A percentile compares a stretch with the other conserved stretches of the same genome.
phyloP scores from a whole-genome alignment of 176 grass and related monocot species.

The Oryza punctata region DNA sequence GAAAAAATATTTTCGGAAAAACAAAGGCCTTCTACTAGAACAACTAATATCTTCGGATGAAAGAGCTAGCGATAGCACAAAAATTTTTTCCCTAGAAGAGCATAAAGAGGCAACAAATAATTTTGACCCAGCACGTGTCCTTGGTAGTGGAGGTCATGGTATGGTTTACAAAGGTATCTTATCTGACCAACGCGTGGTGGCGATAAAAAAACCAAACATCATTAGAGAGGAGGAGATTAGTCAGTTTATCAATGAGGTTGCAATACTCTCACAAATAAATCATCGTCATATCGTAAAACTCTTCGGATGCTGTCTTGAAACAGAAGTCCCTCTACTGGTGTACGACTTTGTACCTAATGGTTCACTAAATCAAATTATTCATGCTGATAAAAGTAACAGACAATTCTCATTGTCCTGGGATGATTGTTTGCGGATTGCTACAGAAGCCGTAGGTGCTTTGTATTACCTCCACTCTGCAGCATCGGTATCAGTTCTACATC shows the following conservation, averaged over 20 bases:
- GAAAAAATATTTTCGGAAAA: background rate
- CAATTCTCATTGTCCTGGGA: background rate
- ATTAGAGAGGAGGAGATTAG: background rate
- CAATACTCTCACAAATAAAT: background rate
- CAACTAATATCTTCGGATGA: too few species aligned
- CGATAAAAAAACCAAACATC: background rate
- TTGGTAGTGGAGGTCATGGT: too few species aligned
- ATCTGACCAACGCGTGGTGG: background rate
- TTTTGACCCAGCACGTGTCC: too few species aligned
- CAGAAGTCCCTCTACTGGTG: background rate
- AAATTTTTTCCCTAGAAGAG: too few species aligned
- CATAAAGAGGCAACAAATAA: too few species aligned
- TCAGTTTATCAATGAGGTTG: background rate
- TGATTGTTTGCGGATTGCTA: background rate
- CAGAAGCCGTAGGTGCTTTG: background rate
- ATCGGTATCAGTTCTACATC: slow-evolving; percentile 24
- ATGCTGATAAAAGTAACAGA: background rate
- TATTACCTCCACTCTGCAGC: background rate
- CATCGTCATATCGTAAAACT: background rate
- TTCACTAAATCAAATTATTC: slow-evolving; percentile 21
- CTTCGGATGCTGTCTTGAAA: background rate
- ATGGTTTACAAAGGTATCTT: too few species aligned
- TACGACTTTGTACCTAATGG: slow-evolving; percentile 27
- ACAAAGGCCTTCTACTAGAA: background rate
- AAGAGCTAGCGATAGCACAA: too few species aligned